phyloP scores from a whole-genome alignment of 2,329 filamentous ascomycete species.

The Pestalotiopsis sp. region DNA sequence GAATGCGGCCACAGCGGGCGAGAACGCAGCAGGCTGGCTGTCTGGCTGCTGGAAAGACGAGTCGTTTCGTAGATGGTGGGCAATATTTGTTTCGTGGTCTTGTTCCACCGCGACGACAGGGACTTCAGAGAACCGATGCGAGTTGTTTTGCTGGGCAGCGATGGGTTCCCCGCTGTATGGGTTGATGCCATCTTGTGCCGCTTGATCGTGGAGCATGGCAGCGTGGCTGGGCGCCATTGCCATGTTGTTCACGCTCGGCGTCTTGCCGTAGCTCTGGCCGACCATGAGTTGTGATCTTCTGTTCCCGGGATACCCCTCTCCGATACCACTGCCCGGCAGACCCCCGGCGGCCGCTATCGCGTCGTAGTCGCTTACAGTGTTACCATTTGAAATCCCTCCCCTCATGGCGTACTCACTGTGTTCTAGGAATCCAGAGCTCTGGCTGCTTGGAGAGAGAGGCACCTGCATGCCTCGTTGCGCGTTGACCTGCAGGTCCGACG shows the following conservation, averaged over 20 bases:
- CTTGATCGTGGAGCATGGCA: constrained; percentile 49
- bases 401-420: constrained; percentile 25
- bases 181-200: constrained; percentile 56
- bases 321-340: constrained; percentile 46
- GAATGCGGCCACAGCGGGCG: background rate
- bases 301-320: constrained; percentile 30
- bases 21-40: background rate
- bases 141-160: constrained; percentile 15
- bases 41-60: background rate
- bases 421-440: constrained; percentile 62
- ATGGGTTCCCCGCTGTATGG: constrained; percentile 40
- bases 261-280: constrained; percentile 44
- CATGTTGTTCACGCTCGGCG: constrained; percentile 43
- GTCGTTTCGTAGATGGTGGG: constrained; percentile 2
- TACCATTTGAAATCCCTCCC: constrained; percentile 18
- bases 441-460: constrained; percentile 78
- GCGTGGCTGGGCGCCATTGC: constrained; percentile 52
- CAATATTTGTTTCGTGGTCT: constrained; percentile 10
- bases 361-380: constrained; percentile 48
- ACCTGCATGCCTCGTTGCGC: constrained; percentile 75
- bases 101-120: constrained; percentile 19
- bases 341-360: constrained; percentile 59
- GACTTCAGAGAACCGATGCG: constrained; percentile 17
- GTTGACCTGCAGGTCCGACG: constrained; percentile 87
- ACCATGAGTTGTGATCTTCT: constrained; percentile 21